These are phyloP conservation scores for Cercophora sp. DNA, from an alignment of 495 filamentous ascomycete species.

Conservation along the genomic window DNA sequence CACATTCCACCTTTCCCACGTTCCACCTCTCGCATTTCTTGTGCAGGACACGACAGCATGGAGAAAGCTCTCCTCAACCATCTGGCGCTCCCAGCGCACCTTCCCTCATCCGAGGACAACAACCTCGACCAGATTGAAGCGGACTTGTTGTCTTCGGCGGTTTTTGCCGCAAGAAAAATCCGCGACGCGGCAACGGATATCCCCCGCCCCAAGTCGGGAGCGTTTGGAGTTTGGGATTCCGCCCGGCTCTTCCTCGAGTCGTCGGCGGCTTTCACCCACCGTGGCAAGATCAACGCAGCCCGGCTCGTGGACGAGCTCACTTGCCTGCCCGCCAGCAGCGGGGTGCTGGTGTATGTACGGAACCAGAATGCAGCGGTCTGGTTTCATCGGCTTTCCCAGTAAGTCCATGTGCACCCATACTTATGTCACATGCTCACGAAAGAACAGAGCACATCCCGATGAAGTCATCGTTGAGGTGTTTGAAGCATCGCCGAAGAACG, in stretches of 20 bases:
- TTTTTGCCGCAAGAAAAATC: slow-evolving; percentile 23
- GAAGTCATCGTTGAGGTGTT: slow-evolving; percentile 49
- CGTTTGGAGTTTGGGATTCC: too few species aligned
- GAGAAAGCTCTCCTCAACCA: slow-evolving; percentile 34
- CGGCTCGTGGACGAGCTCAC: slow-evolving; percentile 34
- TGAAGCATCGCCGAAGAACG: slow-evolving; percentile 49
- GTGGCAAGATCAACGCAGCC: slow-evolving; percentile 34
- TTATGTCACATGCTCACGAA: background rate
- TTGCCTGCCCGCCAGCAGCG: slow-evolving; percentile 22
- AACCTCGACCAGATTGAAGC: slow-evolving; percentile 36
- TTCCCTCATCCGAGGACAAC: slow-evolving; percentile 42
- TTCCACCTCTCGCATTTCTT: too few species aligned
- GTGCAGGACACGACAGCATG: too few species aligned
- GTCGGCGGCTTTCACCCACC: slow-evolving; percentile 30
- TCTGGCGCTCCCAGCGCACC: slow-evolving; percentile 42
- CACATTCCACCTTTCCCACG: too few species aligned
- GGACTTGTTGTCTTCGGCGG: slow-evolving; percentile 32
- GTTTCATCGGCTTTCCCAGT: slow-evolving; percentile 39
- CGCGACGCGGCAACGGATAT: slow-evolving; percentile 29
- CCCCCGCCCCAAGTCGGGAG: background rate
- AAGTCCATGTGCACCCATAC: slow-evolving; percentile 23
- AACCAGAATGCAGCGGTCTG: slow-evolving; percentile 57
- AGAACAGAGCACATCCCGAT: background rate
- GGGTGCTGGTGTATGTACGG: slow-evolving; percentile 45
- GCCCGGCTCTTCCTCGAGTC: slow-evolving; percentile 28